Percentiles rank a stretch among this genome's conserved stretches.
These are phyloP conservation scores for Fusarium cicatricum DNA, from an alignment of 2,329 filamentous ascomycete genomes.

Conservation along the genomic window DNA sequence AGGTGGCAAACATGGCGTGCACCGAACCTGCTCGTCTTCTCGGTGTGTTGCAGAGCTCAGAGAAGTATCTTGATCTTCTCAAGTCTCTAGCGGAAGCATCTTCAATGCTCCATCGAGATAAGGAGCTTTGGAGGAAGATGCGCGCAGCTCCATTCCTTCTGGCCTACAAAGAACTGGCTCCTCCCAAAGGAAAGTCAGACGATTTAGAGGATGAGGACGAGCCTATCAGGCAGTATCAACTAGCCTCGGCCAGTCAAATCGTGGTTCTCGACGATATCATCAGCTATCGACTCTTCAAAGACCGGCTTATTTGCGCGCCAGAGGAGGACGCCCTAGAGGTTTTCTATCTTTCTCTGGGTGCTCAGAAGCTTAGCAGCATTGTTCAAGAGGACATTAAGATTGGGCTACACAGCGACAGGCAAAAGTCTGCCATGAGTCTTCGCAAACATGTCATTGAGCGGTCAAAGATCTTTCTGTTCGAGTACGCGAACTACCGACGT, in stretches of 20 bases:
- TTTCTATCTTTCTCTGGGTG: slow-evolving; percentile 85
- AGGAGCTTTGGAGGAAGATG: slow-evolving; percentile 79
- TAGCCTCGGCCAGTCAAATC: slow-evolving; percentile 75
- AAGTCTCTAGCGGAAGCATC: slow-evolving; percentile 81
- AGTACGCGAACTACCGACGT: slow-evolving; percentile 71
- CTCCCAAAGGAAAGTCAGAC: slow-evolving; percentile 56
- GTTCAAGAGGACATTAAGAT: slow-evolving; percentile 82
- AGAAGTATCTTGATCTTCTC: slow-evolving; percentile 87
- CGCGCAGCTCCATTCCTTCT: slow-evolving; percentile 79
- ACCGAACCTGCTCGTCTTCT: slow-evolving; percentile 84
- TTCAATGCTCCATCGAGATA: slow-evolving; percentile 76
- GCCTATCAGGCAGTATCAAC: slow-evolving; percentile 78
- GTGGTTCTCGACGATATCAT: slow-evolving; percentile 89
- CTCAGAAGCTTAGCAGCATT: slow-evolving; percentile 76
- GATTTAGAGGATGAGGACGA: slow-evolving; percentile 68
- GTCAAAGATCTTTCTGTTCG: slow-evolving; percentile 88
- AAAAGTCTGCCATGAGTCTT: slow-evolving; percentile 72
- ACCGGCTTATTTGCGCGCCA: slow-evolving; percentile 83
- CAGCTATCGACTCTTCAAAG: slow-evolving; percentile 88
- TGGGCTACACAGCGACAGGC: slow-evolving; percentile 71
- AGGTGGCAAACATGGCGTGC: slow-evolving; percentile 85
- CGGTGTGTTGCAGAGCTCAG: slow-evolving; percentile 78
- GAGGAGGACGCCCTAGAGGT: slow-evolving; percentile 87
- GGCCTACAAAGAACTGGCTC: slow-evolving; percentile 77
- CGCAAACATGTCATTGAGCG: slow-evolving; percentile 87